Conservation (phyloP, 768 basidiomycete species). For the Hortiboletus flavorubellus region DNA sequence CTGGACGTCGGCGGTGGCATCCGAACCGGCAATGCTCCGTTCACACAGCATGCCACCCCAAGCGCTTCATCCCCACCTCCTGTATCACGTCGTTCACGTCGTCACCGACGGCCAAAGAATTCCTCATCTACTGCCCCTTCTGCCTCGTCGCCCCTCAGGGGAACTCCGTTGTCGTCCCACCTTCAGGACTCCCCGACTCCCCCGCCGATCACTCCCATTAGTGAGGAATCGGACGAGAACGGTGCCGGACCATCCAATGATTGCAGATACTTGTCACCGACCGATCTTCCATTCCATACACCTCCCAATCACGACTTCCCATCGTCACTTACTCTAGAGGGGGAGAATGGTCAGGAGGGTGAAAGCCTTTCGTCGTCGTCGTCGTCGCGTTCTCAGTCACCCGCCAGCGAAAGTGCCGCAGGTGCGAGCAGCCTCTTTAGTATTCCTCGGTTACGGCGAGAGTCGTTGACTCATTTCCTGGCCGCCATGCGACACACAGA, state of each 20-base stretch:
- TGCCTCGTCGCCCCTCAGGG: conserved; percentile 66
- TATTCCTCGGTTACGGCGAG: conserved; percentile 63
- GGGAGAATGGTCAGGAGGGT: conserved; percentile 21
- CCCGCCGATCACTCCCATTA: conserved; percentile 76
- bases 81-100: conserved; percentile 54
- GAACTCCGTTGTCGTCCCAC: conserved; percentile 41
- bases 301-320: conserved; percentile 49
- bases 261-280: conserved; percentile 56
- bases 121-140: conserved; percentile 35
- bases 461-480: conserved; percentile 64
- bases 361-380: conserved; percentile 26
- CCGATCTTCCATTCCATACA: conserved; percentile 60
- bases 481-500: conserved; percentile 59
- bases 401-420: conserved; percentile 51
- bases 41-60: conserved; percentile 25
- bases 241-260: conserved; percentile 50
- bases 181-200: conserved; percentile 50
- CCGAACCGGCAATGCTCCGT: conserved; percentile 37
- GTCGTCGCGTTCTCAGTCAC: conserved; percentile 58
- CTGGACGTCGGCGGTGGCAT: conserved; percentile 71
- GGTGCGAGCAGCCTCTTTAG: conserved; percentile 84
- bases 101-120: conserved; percentile 53
- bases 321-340: conserved; percentile 32
- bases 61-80: conserved; percentile 43
- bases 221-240: conserved; percentile 54